These are phyloP conservation scores for Thraustochytrium sp. DNA, from an alignment of 352 stramenopile genomes.

Conservation along the genomic window DNA sequence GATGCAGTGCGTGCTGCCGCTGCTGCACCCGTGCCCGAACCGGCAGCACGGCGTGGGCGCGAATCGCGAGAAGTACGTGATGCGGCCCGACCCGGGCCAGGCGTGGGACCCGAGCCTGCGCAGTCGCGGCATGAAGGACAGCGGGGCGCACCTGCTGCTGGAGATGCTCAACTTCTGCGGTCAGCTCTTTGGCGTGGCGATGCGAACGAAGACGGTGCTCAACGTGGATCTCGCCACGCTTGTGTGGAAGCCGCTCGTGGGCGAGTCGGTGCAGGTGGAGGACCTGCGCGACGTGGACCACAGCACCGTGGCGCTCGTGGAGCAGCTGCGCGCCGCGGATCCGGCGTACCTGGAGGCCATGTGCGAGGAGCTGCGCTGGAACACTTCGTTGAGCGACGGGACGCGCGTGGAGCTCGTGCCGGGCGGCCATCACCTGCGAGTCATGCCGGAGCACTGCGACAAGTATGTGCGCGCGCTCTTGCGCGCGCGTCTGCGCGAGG, in stretches of 20 bases:
- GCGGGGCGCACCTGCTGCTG: slow-evolving; percentile 54
- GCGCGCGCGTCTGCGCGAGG: slow-evolving; percentile 54
- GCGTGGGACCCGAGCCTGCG: neutral
- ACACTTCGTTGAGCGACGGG: slow-evolving; percentile 17
- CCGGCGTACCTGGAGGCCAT: slow-evolving; percentile 3
- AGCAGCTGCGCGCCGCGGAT: neutral
- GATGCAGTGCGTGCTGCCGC: slow-evolving; percentile 64
- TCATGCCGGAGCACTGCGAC: slow-evolving; percentile 54
- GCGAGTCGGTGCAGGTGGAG: neutral
- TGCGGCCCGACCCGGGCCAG: slow-evolving; percentile 57
- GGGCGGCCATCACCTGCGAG: slow-evolving; percentile 38
- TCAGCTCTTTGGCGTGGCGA: slow-evolving; percentile 74
- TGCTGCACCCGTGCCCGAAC: slow-evolving; percentile 76
- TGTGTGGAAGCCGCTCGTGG: slow-evolving; percentile 61
- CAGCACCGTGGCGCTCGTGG: slow-evolving; percentile 24
- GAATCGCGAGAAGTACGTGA: slow-evolving; percentile 72
- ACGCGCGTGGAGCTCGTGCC: slow-evolving; percentile 50
- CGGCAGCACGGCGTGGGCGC: slow-evolving; percentile 67
- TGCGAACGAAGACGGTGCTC: slow-evolving; percentile 77
- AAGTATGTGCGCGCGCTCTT: slow-evolving; percentile 52
- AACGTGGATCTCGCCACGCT: slow-evolving; percentile 70
- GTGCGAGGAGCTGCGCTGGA: slow-evolving; percentile 38
- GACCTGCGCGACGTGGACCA: slow-evolving; percentile 33
- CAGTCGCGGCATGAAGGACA: neutral
- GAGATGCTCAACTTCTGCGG: slow-evolving; percentile 81